These are phyloP conservation scores for Boletus rubescentipes DNA, from an alignment of 768 basidiomycete species.

Conservation along the genomic window DNA sequence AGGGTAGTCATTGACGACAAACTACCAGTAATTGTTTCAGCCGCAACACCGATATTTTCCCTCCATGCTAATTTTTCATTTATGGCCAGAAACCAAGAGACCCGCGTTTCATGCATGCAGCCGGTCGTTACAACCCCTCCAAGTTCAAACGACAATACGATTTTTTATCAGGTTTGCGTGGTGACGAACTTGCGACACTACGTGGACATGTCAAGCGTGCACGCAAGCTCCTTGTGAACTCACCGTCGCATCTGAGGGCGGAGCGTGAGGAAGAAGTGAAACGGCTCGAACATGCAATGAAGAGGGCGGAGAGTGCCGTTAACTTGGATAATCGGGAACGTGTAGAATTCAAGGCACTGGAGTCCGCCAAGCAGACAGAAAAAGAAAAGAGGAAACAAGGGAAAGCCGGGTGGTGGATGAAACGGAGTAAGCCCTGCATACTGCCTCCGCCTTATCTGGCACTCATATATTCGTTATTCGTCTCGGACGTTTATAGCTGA, in stretches of 20 bases:
- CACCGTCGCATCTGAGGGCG: conserved; percentile 56
- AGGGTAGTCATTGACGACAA: conserved; percentile 68
- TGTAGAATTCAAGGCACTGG: conserved; percentile 69
- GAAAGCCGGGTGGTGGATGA: conserved; percentile 85
- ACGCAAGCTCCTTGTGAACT: conserved; percentile 57
- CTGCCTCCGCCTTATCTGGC: background rate
- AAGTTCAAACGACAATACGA: conserved; percentile 70
- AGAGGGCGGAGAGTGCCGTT: conserved; percentile 73
- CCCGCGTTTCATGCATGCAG: conserved; percentile 77
- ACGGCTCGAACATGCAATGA: conserved; percentile 70
- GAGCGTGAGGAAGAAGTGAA: conserved; percentile 69
- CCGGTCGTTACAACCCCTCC: conserved; percentile 64
- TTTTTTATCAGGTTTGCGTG: conserved; percentile 69
- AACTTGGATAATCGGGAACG: conserved; percentile 68
- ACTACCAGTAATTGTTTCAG: conserved; percentile 49
- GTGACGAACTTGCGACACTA: conserved; percentile 62
- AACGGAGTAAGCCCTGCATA: conserved; percentile 55
- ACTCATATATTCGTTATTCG: conserved; percentile 1
- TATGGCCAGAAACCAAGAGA: conserved; percentile 68
- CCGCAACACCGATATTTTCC: background rate
- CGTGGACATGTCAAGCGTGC: conserved; percentile 68
- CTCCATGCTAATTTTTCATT: background rate
- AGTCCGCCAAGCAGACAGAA: conserved; percentile 45
- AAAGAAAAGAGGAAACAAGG: conserved; percentile 64
- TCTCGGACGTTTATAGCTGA: conserved; percentile 52